A percentile compares a stretch with the other conserved stretches of the same genome.
Conservation (phyloP, 441 rosid genomes). For the Erysimum pusillum region DNA sequence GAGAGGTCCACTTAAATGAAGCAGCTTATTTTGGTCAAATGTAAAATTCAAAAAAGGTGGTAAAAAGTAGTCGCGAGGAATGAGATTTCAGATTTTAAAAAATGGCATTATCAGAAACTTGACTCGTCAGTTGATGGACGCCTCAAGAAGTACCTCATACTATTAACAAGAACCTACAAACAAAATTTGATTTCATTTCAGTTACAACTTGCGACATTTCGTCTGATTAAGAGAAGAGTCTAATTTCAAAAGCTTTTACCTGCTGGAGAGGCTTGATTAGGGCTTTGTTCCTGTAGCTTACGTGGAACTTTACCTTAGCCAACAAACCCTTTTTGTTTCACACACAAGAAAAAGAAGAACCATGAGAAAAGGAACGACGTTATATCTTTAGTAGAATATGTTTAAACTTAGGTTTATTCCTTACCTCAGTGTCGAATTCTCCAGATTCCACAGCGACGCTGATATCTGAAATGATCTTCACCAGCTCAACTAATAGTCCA, state of each 20-base stretch:
- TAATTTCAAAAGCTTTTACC: slow-evolving; percentile 51
- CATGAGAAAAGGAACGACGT: slow-evolving; percentile 1
- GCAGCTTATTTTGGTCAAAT: slow-evolving; percentile 40
- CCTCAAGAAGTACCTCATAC: slow-evolving; percentile 93
- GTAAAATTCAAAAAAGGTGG: not conserved
- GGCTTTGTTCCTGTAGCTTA: slow-evolving; percentile 86
- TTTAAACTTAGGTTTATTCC: not conserved
- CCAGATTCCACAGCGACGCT: slow-evolving; percentile 87
- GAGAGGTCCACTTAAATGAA: slow-evolving; percentile 23
- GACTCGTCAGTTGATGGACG: slow-evolving; percentile 90
- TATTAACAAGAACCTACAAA: slow-evolving; percentile 83
- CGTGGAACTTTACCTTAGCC: slow-evolving; percentile 97
- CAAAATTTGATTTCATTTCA: not conserved
- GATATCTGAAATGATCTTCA: slow-evolving; percentile 78
- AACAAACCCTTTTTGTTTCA: slow-evolving; percentile 71
- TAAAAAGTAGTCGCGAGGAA: slow-evolving; percentile 20
- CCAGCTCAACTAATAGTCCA: slow-evolving; percentile 92
- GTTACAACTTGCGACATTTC: not conserved
- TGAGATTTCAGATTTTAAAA: not conserved
- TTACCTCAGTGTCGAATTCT: slow-evolving; percentile 98
- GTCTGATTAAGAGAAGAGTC: too few relatives aligned
- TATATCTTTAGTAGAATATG: not conserved
- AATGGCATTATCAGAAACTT: slow-evolving; percentile 66
- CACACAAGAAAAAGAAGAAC: slow-evolving; percentile 22
- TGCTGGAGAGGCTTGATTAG: slow-evolving; percentile 90